Evolutionary conservation across 139 green algal species (phyloP), one percentile per base, ranked within the genome.

Genomic region (Zygnema cylindricum): DNA sequence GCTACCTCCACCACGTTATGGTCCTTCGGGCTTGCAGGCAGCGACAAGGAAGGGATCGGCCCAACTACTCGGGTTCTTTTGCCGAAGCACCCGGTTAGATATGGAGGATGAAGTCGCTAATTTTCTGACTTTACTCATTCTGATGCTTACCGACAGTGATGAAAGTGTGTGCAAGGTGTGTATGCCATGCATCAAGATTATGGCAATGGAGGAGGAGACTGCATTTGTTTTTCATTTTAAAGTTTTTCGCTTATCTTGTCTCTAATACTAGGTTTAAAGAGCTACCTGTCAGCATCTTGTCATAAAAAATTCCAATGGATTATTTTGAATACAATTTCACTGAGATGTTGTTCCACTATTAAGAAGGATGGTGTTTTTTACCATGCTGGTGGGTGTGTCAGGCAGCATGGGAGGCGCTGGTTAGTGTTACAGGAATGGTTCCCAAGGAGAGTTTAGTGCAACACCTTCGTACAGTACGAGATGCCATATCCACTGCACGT

Each of bases 361-460:
- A 30, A 30, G 57, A 30, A 30, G 30, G 57, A 73, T 73, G 57
- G 57, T 73, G 57, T 25, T 25, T 25, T 25, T 25, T 73, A 30
- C 43, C 76, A 90, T 39, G 86, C 41, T 11, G 36, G 16, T 33
- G 36, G 38, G 35, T 42, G 77, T n/a, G 1, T 21, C n/a, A 86
- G n/a, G 87, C 93, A 0, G 90, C 86, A 30, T 98, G 96, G 96
- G 92, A 89, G 30, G 97, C 95, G 2, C 69, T 98, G 43, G 94
- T 94, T 22, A 93, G 94, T 0, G 91, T 98, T 36, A 94, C 91
- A 33, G 91, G 43, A 76, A 88, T 93, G 43, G 94, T 98, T 11
- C 94, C 96, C 83, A 98, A 98, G 90, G 96, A 98, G 55, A 93
- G 95, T 69, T 88, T 94, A 86, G 90, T 95, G 22, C 89, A 84